A percentile compares a stretch with the other conserved stretches of the same genome.
Conservation (phyloP, 1,284 basidiomycete species). For the Apiotrichum gamsii region DNA sequence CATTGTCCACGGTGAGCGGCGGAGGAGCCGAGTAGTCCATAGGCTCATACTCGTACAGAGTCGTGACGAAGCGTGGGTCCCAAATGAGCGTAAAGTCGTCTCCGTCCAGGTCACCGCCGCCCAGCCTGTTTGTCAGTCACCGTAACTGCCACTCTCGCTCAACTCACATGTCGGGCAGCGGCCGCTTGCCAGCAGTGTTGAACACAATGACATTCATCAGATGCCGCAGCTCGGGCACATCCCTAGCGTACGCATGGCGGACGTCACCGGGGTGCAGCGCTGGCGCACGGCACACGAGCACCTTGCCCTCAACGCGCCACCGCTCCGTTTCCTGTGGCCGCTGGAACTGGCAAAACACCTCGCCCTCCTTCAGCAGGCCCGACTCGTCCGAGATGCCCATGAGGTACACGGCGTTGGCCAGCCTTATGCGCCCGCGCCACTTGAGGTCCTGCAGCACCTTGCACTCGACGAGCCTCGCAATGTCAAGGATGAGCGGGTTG, state of each 20-base stretch:
- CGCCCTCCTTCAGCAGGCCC: slow-evolving; percentile 34
- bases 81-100: slow-evolving; percentile 47
- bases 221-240: slow-evolving; percentile 36
- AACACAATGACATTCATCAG: slow-evolving; percentile 47
- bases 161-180: slow-evolving; percentile 43
- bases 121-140: slow-evolving; percentile 30
- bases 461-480: slow-evolving; percentile 38
- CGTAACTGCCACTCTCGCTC: fast-evolving
- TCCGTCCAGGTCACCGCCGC: slow-evolving; percentile 47
- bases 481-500: slow-evolving; percentile 41
- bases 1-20: slow-evolving; percentile 31
- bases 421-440: slow-evolving; percentile 41
- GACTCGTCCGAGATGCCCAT: slow-evolving; percentile 45
- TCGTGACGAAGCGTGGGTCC: slow-evolving; percentile 40
- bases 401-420: slow-evolving; percentile 39
- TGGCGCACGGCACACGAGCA: slow-evolving; percentile 44
- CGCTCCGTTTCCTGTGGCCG: slow-evolving; percentile 25
- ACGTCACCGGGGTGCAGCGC: slow-evolving; percentile 44
- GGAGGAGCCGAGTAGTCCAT: slow-evolving; percentile 43
- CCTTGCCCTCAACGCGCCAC: slow-evolving; percentile 30
- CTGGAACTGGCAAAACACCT: slow-evolving; percentile 47
- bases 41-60: slow-evolving; percentile 27
- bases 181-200: slow-evolving; percentile 36
- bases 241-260: slow-evolving; percentile 36
- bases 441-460: slow-evolving; percentile 44